Evolutionary conservation across 768 basidiomycete genomes (phyloP).

Genomic region (Kwoniella sp.): DNA sequence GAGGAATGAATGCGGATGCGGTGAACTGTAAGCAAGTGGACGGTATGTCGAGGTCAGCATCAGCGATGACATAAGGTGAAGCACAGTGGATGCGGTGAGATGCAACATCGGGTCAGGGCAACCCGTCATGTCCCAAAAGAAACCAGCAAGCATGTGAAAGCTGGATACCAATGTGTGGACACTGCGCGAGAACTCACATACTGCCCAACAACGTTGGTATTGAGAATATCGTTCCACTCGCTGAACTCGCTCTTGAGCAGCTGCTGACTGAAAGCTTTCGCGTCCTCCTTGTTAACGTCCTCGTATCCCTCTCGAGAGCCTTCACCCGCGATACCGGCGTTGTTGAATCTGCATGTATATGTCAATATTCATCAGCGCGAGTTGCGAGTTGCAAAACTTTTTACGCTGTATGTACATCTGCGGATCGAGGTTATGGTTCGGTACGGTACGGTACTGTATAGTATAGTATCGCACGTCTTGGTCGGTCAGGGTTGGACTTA

Average conservation of each 20-base stretch:
- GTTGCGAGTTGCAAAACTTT: too few relatives aligned
- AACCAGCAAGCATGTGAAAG: too few relatives aligned
- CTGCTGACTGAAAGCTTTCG: constrained; percentile 31
- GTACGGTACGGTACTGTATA: too few relatives aligned
- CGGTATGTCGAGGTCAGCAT: neutral
- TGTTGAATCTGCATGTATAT: constrained; percentile 36
- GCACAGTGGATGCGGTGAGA: neutral
- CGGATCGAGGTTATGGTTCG: too few relatives aligned
- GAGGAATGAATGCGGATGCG: constrained; percentile 45
- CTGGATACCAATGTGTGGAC: neutral
- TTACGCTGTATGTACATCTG: too few relatives aligned
- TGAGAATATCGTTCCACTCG: constrained; percentile 36
- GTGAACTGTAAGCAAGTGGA: constrained; percentile 38
- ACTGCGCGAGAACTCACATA: constrained; percentile 29
- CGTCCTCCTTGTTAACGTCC: constrained; percentile 29
- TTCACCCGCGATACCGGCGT: constrained; percentile 52
- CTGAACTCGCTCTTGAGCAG: constrained; percentile 32
- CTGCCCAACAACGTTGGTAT: constrained; percentile 34
- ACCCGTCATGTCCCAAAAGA: neutral
- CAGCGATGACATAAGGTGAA: neutral
- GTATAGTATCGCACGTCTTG: neutral
- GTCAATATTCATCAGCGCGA: too few relatives aligned
- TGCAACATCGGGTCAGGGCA: neutral
- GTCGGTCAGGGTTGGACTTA: constrained; percentile 24
- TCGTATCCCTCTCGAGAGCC: constrained; percentile 44